Base-by-base conservation (phyloP, 1,284 basidiomycete genomes). In the Phellopilus nigrolimitatus region DNA sequence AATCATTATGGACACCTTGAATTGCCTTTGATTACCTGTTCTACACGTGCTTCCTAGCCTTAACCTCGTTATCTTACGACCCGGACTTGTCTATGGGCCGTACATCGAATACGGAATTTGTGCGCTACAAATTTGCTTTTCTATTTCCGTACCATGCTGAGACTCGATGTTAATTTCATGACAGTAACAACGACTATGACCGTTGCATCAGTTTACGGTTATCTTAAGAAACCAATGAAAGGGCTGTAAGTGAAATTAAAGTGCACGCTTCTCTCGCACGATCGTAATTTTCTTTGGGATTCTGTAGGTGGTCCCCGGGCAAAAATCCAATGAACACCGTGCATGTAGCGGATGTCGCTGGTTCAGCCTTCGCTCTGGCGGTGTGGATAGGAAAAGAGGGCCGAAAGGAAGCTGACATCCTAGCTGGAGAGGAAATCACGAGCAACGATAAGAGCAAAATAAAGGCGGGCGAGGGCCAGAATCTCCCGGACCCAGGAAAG, bases 191-290 rank as follows among this genome's bases (percentile, higher is more conserved):
- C 81, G 3, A 80, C 81, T 38, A 78, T 91, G 43, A 84, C 85
- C 0, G 82, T 90, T 2, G 87, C 79, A n/a, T 82, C 88, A 34
- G 84, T 92, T 15, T 94, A 94, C 66, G 82, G 87, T 13, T 83
- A 88, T 64, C 73, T 89, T 63, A 81, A 88, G 61, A 84, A 89
- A 61, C 88, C 91, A 3, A 90, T 95, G 85, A 91, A 90, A 66
- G 89, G 84, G 24, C 72, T 91, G 79, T 90, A 68, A 64, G 82
- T 67, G 31, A 53, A 15, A 46, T 47, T 25, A 50, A 50, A 40
- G 22, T 51, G 33, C 42, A 25, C 39, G 48, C 28, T 59, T 28
- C 56, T 25, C 53, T 45, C 41, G 6, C 37, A 49, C 15, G 21
- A 27, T 27, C n/a, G 36, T 60, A 24, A 54, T 30, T 17, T 21